Conservation (phyloP, 345 rosid species). For the Lepidium africanum region DNA sequence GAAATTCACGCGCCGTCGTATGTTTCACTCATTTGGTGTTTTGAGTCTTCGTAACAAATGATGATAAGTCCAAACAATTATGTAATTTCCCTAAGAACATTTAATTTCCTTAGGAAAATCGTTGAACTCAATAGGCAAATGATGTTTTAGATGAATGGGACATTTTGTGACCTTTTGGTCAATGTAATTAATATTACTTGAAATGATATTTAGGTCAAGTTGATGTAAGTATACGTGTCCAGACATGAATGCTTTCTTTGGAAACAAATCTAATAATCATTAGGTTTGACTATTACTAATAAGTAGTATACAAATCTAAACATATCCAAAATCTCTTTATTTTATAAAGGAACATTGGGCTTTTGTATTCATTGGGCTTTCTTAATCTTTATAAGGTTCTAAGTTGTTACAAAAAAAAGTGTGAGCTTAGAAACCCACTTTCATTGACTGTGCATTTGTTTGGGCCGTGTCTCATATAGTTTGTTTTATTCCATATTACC, state of each 20-base stretch:
- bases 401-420: not conserved
- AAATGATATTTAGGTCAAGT: not conserved
- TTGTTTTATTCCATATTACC: not conserved
- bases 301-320: not conserved
- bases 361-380: not conserved
- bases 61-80: not conserved
- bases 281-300: constrained; percentile 10
- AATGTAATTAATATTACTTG: not conserved
- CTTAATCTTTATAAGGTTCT: no score
- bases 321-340: not conserved
- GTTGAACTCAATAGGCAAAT: constrained; percentile 8
- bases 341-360: not conserved
- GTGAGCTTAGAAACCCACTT: not conserved
- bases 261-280: constrained; percentile 9
- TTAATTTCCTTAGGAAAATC: not conserved
- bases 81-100: not conserved
- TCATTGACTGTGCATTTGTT: not conserved
- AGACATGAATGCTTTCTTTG: not conserved
- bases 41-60: not conserved
- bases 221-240: constrained; percentile 13
- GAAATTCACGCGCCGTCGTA: constrained; percentile 13
- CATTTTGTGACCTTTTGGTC: constrained; percentile 20
- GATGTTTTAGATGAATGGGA: constrained; percentile 10
- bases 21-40: no score
- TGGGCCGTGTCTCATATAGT: not conserved